Percentiles rank a stretch among this genome's conserved stretches.
Evolutionary conservation across 106 monocot species (phyloP).

Genomic region (Allium fistulosum): DNA sequence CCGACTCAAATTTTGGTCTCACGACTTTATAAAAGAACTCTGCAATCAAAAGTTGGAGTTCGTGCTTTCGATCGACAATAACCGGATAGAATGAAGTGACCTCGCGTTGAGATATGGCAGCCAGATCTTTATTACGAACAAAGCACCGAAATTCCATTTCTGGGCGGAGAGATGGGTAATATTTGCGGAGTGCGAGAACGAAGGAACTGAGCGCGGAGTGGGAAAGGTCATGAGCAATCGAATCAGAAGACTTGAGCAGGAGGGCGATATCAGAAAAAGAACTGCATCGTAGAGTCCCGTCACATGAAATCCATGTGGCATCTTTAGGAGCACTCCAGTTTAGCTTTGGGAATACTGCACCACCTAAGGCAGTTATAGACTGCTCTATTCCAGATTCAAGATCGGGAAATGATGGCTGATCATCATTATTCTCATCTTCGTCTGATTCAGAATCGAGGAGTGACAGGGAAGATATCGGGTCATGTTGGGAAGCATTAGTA

Average conservation of each 20-base stretch:
- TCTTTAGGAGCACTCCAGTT: constrained; percentile 96
- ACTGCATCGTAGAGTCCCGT: constrained; percentile 56
- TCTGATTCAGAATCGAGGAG: constrained; percentile 10
- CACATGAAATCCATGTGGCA: constrained; percentile 62
- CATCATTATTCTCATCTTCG: constrained; percentile 3
- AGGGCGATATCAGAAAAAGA: constrained; percentile 71
- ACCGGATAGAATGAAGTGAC: constrained; percentile 74
- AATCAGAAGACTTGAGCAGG: constrained; percentile 79
- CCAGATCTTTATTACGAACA: constrained; percentile 25
- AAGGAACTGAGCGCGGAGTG: constrained; percentile 15
- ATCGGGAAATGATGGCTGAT: constrained; percentile 56
- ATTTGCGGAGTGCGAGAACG: constrained; percentile 73
- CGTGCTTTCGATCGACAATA: constrained; percentile 34
- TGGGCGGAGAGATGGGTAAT: constrained; percentile 43
- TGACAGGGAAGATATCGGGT: constrained; percentile 37
- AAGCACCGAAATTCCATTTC: constrained; percentile 94
- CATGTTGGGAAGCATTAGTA: constrained; percentile 1
- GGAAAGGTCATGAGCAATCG: constrained; percentile 64
- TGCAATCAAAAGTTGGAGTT: constrained; percentile 28
- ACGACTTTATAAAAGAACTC: constrained; percentile 58
- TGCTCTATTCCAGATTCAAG: constrained; percentile 40
- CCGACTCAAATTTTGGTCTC: constrained; percentile 28
- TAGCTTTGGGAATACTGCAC: constrained; percentile 84
- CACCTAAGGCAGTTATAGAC: constrained; percentile 60
- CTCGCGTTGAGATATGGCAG: constrained; percentile 74